Evolutionary conservation across 1,139 yeast genomes (phyloP), one percentile per base, ranked within the genome.

Genomic region (Starmera stellimalicola): DNA sequence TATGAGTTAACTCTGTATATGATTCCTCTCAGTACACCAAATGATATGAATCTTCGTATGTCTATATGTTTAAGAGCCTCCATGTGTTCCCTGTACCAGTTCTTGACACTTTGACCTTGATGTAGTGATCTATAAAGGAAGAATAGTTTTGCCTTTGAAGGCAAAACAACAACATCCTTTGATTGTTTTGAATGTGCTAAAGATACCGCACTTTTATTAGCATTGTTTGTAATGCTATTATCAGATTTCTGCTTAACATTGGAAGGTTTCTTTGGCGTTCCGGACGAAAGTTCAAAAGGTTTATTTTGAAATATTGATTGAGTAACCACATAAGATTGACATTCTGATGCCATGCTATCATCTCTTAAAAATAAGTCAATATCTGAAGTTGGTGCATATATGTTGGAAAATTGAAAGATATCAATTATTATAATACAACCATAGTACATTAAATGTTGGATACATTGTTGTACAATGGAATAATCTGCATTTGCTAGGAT

Each of bases 391-490:
- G 94, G 85, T 0, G 96, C 94, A 58, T 93, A 93, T 16, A 80
- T 74, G 55, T 85, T 91, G 32, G 77, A 64, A 55, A 87, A 93
- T 51, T 88, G 96, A 55, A 93, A 91, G 16, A 91, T 73, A 52
- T 91, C 97, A 18, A 83, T 66, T 14, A 88, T 68, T 16, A 80
- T 75, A 24, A 91, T 76, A 48, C 96, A 84, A 42, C 80, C 76
- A 57, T 91, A 93, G 57, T 88, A 94, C 64, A 88, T 72, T 36
- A 93, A 63, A 58, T 91, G 97, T 54, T 85, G 94, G 27, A 93
- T 77, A 52, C 96, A 88, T 51, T 83, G 88, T 35, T 78, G 75
- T 5, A 94, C 85, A 33, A 91, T 62, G 14, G 69, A 62, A 43
- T 78, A 80, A 48, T 87, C 93, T 18, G 95, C 82, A 45, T 83